Evolutionary conservation across 352 stramenopile species (phyloP).

Genomic region (Globisporangium camurandrum): DNA sequence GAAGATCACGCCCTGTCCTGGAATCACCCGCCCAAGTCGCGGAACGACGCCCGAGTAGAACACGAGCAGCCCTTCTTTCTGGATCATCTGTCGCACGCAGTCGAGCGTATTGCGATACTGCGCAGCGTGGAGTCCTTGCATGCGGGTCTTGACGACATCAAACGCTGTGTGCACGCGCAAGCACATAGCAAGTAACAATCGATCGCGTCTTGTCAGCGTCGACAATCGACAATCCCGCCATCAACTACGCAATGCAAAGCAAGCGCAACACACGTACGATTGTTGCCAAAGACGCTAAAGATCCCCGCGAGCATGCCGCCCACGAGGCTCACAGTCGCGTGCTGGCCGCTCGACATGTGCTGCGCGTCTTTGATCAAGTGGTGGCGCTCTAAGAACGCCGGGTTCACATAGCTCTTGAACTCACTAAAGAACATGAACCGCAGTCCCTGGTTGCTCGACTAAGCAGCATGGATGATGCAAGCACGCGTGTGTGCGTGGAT

Average conservation of each 20-base stretch:
- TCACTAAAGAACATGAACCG: conserved; percentile 97
- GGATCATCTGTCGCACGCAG: conserved; percentile 78
- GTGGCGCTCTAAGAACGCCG: conserved; percentile 41
- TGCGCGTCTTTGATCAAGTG: conserved; percentile 61
- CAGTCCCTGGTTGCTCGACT: conserved; percentile 93
- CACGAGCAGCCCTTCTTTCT: conserved; percentile 67
- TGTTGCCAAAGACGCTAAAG: conserved; percentile 96
- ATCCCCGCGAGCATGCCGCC: conserved; percentile 94
- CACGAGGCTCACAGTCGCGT: conserved; percentile 86
- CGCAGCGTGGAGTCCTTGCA: conserved; percentile 73
- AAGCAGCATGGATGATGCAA: conserved; percentile 4
- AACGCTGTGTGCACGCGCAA: conserved; percentile 36
- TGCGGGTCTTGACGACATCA: conserved; percentile 88
- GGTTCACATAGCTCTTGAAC: conserved; percentile 81
- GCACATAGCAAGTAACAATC: too few species aligned
- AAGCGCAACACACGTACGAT: conserved; percentile 60
- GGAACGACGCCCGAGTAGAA: conserved; percentile 93
- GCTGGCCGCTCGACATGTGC: conserved; percentile 57
- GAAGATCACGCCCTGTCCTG: conserved; percentile 97
- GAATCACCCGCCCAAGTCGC: conserved; percentile 90
- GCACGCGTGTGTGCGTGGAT: not conserved
- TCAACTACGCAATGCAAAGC: not conserved
- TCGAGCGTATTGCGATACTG: conserved; percentile 80
- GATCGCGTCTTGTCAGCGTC: not conserved
- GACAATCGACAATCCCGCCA: not conserved